Percentiles rank a stretch among this genome's conserved stretches.
Conservation (phyloP, 2,329 filamentous ascomycete species). For the Ascocoryne sarcoides region DNA sequence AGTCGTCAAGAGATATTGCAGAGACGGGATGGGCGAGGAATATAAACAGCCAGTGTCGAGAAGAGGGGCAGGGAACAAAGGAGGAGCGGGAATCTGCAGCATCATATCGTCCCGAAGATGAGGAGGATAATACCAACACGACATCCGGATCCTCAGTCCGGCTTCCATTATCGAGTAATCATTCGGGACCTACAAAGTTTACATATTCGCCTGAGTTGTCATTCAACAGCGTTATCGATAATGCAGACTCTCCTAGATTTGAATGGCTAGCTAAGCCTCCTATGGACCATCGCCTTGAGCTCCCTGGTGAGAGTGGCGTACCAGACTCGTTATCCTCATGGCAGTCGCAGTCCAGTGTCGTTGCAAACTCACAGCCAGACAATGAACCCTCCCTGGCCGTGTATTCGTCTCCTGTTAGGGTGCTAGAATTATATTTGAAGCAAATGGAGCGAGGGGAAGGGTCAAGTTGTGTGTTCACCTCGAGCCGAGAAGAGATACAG, state of each 20-base stretch:
- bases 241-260: slow-evolving; percentile 23
- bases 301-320: background rate
- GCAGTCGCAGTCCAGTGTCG: slow-evolving; percentile 39
- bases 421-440: slow-evolving; percentile 42
- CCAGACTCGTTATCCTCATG: slow-evolving; percentile 32
- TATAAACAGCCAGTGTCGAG: slow-evolving; percentile 30
- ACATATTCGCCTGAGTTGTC: slow-evolving; percentile 22
- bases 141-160: background rate
- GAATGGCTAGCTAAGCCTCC: background rate
- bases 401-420: slow-evolving; percentile 40
- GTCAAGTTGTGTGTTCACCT: background rate
- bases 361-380: slow-evolving; percentile 46
- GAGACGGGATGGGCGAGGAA: slow-evolving; percentile 32
- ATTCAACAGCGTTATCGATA: slow-evolving; percentile 23
- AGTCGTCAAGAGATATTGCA: slow-evolving; percentile 27
- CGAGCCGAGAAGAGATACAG: slow-evolving; percentile 4
- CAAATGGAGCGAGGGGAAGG: slow-evolving; percentile 14
- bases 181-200: too few species aligned
- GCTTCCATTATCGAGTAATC: too few species aligned
- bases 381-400: slow-evolving; percentile 26
- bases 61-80: slow-evolving; percentile 11
- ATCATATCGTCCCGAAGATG: slow-evolving; percentile 17
- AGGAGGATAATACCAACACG: background rate
- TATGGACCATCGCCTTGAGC: background rate
- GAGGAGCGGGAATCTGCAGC: slow-evolving; percentile 18